phyloP scores from a whole-genome alignment of 2,329 filamentous ascomycete genomes.

The Purpureocillium lavendulum region DNA sequence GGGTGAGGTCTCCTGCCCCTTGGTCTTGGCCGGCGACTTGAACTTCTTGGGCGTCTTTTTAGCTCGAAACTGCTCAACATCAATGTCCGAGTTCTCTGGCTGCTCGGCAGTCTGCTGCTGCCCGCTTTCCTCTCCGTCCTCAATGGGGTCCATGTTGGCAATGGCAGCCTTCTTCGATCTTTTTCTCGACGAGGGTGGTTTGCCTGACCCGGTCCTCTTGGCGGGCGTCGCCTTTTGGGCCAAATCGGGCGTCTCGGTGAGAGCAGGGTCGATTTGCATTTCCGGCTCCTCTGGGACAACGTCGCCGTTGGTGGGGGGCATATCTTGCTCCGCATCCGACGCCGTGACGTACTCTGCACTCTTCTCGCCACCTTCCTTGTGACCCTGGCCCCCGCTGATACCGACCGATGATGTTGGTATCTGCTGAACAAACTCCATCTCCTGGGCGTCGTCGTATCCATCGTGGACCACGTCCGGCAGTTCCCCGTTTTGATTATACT shows the following conservation, averaged over 20 bases:
- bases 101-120: conserved; percentile 6
- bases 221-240: conserved; percentile 17
- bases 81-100: conserved; percentile 16
- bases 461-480: conserved; percentile 23
- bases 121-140: conserved; percentile 14
- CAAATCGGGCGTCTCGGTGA: conserved; percentile 10
- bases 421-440: conserved; percentile 20
- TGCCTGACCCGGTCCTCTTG: conserved; percentile 13
- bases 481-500: conserved; percentile 22
- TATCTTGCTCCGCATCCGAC: conserved; percentile 19
- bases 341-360: conserved; percentile 21
- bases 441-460: conserved; percentile 21
- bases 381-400: neutral
- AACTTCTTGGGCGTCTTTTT: conserved; percentile 20
- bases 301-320: conserved; percentile 5
- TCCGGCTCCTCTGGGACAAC: conserved; percentile 14
- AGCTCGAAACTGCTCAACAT: conserved; percentile 16
- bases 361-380: neutral
- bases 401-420: conserved; percentile 7
- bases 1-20: conserved; percentile 3
- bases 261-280: conserved; percentile 23
- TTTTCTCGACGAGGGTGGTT: conserved; percentile 13
- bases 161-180: conserved; percentile 14
- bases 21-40: conserved; percentile 10
- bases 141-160: conserved; percentile 21